Evolutionary conservation across 441 rosid species (phyloP).

Genomic region (Adansonia madagascariensis): DNA sequence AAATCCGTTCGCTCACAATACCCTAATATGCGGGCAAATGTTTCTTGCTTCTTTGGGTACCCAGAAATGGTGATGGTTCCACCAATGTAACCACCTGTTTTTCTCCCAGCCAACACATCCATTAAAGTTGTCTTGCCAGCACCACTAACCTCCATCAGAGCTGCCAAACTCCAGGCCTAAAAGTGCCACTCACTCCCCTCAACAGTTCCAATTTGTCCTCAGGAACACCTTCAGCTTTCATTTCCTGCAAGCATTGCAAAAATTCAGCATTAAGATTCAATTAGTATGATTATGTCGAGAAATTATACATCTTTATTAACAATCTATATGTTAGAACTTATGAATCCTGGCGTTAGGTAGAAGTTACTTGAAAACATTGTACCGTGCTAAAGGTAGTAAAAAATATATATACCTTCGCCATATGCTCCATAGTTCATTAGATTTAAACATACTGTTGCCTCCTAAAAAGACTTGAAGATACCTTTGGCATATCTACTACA

Average conservation of each 20-base stretch:
- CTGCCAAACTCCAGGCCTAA: conserved; percentile 67
- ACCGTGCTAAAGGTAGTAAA: no score
- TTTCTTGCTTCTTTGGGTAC: conserved; percentile 65
- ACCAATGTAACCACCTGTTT: conserved; percentile 62
- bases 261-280: neutral
- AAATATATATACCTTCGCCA: no score
- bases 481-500: conserved; percentile 78
- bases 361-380: no score
- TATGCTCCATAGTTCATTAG: no score
- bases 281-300: no score
- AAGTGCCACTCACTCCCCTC: conserved; percentile 63
- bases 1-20: conserved; percentile 72
- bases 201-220: conserved; percentile 54
- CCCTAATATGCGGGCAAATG: conserved; percentile 66
- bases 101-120: conserved; percentile 75
- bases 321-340: no score
- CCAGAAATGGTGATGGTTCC: conserved; percentile 63
- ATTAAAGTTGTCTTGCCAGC: conserved; percentile 74
- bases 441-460: no score
- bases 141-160: conserved; percentile 70
- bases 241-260: conserved; percentile 46
- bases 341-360: no score
- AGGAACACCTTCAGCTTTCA: conserved; percentile 53
- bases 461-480: conserved; percentile 14
- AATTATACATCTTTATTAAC: no score